A percentile compares a stretch with the other conserved stretches of the same genome.
Evolutionary conservation across 73 alveolate genomes (phyloP).

Genomic region (Symbiodinium pilosum): DNA sequence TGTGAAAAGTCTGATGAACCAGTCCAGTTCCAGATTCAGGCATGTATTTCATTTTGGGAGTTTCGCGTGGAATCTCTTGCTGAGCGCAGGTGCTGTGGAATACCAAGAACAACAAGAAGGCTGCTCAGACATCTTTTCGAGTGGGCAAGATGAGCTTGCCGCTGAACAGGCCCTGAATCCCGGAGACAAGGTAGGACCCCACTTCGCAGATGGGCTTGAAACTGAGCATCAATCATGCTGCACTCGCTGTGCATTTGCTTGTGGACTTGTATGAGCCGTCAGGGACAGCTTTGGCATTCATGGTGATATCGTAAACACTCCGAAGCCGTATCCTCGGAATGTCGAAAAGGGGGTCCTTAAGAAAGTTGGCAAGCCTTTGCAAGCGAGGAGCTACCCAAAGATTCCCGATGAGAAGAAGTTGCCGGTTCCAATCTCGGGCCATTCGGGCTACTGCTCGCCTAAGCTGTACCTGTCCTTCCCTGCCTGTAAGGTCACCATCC

Average conservation of each 20-base stretch:
- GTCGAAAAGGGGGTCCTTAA: not conserved
- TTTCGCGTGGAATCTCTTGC: not conserved
- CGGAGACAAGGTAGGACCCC: slow-evolving; percentile 29
- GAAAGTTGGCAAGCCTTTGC: not conserved
- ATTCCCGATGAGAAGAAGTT: slow-evolving; percentile 62
- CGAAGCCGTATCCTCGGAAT: not conserved
- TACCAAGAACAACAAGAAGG: slow-evolving; percentile 78
- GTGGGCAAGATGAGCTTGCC: too few species aligned
- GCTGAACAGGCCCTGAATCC: slow-evolving; percentile 90
- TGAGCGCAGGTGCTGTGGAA: slow-evolving; percentile 63
- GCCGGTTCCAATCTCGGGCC: slow-evolving; percentile 13
- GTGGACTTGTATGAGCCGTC: too few species aligned
- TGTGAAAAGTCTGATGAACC: slow-evolving; percentile 12
- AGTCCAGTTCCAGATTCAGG: slow-evolving; percentile 84
- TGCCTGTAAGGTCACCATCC: slow-evolving; percentile 56
- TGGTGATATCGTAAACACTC: slow-evolving; percentile 46
- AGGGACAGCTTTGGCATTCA: slow-evolving; percentile 90
- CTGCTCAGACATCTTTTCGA: too few species aligned
- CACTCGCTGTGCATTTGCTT: too few species aligned
- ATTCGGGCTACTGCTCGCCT: not conserved
- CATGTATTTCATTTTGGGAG: not conserved
- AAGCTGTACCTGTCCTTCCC: not conserved
- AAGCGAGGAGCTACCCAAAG: slow-evolving; percentile 8
- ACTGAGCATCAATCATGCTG: too few species aligned
- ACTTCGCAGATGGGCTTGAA: not conserved